phyloP scores from a whole-genome alignment of 2,329 filamentous ascomycete genomes.

The Xylaria sp. region DNA sequence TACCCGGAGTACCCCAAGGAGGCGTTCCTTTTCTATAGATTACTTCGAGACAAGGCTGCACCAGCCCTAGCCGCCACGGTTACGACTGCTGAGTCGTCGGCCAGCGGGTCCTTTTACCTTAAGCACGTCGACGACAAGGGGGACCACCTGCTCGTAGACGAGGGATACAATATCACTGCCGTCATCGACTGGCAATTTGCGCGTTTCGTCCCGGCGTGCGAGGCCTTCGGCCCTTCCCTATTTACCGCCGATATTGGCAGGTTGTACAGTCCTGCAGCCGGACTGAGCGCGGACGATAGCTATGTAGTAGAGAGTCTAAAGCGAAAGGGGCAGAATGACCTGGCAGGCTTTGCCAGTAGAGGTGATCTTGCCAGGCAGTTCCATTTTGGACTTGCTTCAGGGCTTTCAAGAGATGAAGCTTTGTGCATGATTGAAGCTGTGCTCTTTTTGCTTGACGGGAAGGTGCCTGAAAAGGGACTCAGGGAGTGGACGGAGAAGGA shows the following conservation, averaged over 20 bases:
- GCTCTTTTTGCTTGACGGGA: conserved; percentile 17
- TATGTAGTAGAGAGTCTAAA: neutral
- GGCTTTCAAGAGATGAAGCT: conserved; percentile 1
- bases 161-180: conserved; percentile 45
- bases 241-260: neutral
- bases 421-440: conserved; percentile 7
- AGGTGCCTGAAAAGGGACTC: neutral
- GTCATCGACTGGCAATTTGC: conserved; percentile 49
- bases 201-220: conserved; percentile 31
- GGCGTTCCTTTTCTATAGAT: conserved; percentile 10
- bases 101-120: conserved; percentile 28
- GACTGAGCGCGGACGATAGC: conserved; percentile 1
- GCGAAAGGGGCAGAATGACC: conserved; percentile 15
- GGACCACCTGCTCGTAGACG: conserved; percentile 38
- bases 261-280: neutral
- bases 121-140: conserved; percentile 43
- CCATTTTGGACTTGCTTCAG: conserved; percentile 13
- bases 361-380: conserved; percentile 19
- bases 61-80: neutral
- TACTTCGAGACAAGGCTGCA: neutral
- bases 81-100: neutral
- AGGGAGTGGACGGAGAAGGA: neutral
- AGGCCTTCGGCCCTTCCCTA: conserved; percentile 15
- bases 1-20: conserved; percentile 12
- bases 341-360: conserved; percentile 2